These are phyloP conservation scores for Chlorophyllum brunneum DNA, from an alignment of 768 basidiomycete species.

Conservation along the genomic window DNA sequence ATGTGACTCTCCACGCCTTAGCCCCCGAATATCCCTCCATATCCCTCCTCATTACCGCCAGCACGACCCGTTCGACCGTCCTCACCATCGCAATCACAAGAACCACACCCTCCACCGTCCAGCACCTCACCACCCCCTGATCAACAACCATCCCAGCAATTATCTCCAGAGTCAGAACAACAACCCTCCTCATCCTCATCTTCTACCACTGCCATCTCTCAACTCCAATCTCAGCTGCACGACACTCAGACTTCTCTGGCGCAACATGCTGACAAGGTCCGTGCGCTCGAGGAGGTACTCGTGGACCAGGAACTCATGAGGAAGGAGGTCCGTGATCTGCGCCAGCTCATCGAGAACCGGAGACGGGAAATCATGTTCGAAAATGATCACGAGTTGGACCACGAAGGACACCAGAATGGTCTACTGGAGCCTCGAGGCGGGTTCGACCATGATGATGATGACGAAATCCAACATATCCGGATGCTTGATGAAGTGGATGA, in stretches of 20 bases:
- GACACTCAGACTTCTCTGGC: conserved; percentile 81
- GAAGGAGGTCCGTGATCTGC: conserved; percentile 67
- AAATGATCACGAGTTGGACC: conserved; percentile 11
- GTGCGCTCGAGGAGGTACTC: conserved; percentile 75
- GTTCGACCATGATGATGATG: conserved; percentile 32
- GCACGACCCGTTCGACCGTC: conserved; percentile 44
- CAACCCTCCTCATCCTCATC: conserved; percentile 19
- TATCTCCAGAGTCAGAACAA: conserved; percentile 22
- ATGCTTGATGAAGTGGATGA: conserved; percentile 23
- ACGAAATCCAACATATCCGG: conserved; percentile 18
- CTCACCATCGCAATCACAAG: conserved; percentile 10
- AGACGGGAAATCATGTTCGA: conserved; percentile 39
- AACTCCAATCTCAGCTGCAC: conserved; percentile 78
- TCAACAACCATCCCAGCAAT: conserved; percentile 30
- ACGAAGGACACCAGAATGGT: conserved; percentile 15
- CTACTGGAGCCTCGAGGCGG: conserved; percentile 19
- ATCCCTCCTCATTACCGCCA: conserved; percentile 63
- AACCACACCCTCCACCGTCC: conserved; percentile 2
- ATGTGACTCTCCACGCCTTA: conserved; percentile 21
- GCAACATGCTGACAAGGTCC: conserved; percentile 76
- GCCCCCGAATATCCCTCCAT: conserved; percentile 60
- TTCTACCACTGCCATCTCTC: conserved; percentile 34
- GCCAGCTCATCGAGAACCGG: conserved; percentile 68
- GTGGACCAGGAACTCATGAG: conserved; percentile 84
- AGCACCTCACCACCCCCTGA: conserved; percentile 17